phyloP scores from a whole-genome alignment of 2,329 filamentous ascomycete species.

The Pseudonectria foliicola region DNA sequence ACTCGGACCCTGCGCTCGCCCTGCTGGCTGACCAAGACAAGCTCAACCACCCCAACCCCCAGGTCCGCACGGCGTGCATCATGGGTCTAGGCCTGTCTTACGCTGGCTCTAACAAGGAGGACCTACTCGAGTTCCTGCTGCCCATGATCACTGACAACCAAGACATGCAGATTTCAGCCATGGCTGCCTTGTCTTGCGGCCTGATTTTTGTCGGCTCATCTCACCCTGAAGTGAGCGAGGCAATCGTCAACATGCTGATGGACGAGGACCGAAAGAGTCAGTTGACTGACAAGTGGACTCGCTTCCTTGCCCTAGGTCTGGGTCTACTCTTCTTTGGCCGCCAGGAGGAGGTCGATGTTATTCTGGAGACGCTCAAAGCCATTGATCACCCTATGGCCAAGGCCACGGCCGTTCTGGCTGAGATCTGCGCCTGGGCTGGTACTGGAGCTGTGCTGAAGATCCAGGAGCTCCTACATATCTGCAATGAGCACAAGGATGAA shows the following conservation, averaged over 20 bases:
- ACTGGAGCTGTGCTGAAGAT: conserved; percentile 96
- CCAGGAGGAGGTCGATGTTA: conserved; percentile 98
- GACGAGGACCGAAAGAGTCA: conserved; percentile 88
- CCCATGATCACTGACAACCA: conserved; percentile 81
- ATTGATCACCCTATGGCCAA: conserved; percentile 96
- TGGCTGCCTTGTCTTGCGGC: conserved; percentile 87
- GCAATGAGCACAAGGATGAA: conserved; percentile 95
- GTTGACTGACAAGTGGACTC: conserved; percentile 95
- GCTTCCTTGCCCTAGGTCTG: conserved; percentile 90
- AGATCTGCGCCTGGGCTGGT: conserved; percentile 96
- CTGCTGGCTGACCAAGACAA: conserved; percentile 75
- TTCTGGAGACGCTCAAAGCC: conserved; percentile 91
- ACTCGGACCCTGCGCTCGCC: conserved; percentile 84
- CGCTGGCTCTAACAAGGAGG: conserved; percentile 87
- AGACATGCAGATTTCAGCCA: conserved; percentile 93
- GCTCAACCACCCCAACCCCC: conserved; percentile 68
- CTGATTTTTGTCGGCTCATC: conserved; percentile 90
- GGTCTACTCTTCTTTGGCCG: conserved; percentile 92
- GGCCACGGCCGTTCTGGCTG: conserved; percentile 87
- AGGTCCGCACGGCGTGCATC: conserved; percentile 76
- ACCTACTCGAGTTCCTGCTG: conserved; percentile 75
- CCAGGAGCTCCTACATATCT: conserved; percentile 94
- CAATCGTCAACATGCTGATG: conserved; percentile 85
- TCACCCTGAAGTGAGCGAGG: conserved; percentile 82
- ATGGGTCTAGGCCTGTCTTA: conserved; percentile 96